Conservation (phyloP, 306 rosid genomes). For the Leucaena leucocephala region DNA sequence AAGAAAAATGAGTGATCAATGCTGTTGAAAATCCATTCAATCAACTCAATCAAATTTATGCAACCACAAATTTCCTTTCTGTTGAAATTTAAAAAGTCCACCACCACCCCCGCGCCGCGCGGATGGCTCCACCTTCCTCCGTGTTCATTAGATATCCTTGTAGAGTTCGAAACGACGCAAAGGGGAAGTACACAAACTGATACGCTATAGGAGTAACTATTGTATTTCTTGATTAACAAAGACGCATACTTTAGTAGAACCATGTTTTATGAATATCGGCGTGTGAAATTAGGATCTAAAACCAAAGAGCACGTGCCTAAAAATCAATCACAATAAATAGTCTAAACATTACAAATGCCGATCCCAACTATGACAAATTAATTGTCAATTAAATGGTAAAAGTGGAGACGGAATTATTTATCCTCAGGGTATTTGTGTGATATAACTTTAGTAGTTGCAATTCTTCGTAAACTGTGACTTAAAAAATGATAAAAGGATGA, state of each 20-base stretch:
- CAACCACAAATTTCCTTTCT: conserved; percentile 5
- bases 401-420: neutral
- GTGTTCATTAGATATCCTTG: neutral
- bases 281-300: no score
- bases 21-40: conserved; percentile 17
- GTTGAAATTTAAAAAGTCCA: neutral
- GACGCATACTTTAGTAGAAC: neutral
- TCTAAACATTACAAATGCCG: neutral
- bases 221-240: neutral
- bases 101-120: neutral
- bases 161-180: neutral
- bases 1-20: conserved; percentile 2
- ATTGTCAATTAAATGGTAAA: neutral
- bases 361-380: conserved; percentile 8
- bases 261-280: no score
- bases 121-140: neutral
- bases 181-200: conserved; percentile 2
- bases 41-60: conserved; percentile 9
- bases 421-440: neutral
- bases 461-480: neutral
- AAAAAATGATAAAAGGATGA: neutral
- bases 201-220: neutral
- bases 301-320: neutral
- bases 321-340: neutral
- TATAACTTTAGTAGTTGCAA: neutral